Evolutionary conservation across 208 protist species (phyloP).

Genomic region (Leishmania turanica): DNA sequence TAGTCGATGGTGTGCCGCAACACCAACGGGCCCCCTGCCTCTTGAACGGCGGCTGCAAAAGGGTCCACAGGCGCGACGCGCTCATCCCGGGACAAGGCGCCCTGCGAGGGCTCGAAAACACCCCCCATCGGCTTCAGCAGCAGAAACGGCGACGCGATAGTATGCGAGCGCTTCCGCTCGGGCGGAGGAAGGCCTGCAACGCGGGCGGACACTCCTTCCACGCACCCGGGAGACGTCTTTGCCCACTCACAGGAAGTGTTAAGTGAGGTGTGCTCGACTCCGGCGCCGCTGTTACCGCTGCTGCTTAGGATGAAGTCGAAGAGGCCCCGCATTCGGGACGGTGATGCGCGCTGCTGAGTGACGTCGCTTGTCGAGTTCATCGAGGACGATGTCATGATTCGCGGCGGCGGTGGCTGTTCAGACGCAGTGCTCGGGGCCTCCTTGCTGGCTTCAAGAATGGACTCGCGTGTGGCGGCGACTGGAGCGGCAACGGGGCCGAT

Average conservation of each 20-base stretch:
- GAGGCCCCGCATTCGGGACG: slow-evolving; percentile 15
- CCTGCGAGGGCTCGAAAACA: neutral
- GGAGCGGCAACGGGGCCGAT: neutral
- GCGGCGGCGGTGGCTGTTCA: neutral
- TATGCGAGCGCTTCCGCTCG: neutral
- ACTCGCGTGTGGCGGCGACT: neutral
- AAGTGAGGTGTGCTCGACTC: neutral
- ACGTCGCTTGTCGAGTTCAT: slow-evolving; percentile 1
- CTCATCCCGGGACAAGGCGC: neutral
- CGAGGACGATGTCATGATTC: neutral
- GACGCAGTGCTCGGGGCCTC: neutral
- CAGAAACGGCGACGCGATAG: neutral
- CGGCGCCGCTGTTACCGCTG: neutral
- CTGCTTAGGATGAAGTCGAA: slow-evolving; percentile 17
- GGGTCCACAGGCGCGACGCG: slow-evolving; percentile 2
- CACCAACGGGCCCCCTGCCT: slow-evolving; percentile 30
- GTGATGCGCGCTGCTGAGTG: neutral
- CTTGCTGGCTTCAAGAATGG: neutral
- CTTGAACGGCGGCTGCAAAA: slow-evolving; percentile 9
- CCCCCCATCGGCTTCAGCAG: neutral
- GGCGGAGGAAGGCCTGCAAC: neutral
- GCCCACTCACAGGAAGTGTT: neutral
- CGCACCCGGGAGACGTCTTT: neutral
- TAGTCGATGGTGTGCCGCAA: slow-evolving; percentile 33
- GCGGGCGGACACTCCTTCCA: neutral